Conservation (phyloP, 2,329 filamentous ascomycete species). For the Lachnellula subtilissima region DNA sequence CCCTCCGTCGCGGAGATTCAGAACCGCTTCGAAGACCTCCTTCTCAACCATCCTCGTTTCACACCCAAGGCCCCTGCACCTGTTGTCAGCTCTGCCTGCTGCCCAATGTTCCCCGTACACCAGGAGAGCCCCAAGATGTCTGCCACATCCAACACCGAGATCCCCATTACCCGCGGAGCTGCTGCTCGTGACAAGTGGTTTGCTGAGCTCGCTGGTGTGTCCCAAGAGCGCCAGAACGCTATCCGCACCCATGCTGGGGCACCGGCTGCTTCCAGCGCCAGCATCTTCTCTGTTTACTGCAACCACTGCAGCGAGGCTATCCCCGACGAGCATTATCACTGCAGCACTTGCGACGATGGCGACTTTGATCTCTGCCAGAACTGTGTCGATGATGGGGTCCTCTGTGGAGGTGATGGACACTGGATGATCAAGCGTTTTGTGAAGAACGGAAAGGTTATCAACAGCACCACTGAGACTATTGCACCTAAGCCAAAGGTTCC, state of each 20-base stretch:
- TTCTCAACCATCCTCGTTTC: conserved; percentile 20
- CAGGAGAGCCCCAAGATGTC: conserved; percentile 13
- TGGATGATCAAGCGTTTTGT: conserved; percentile 93
- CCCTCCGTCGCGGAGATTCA: conserved; percentile 26
- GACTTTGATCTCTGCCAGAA: conserved; percentile 88
- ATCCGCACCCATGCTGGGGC: conserved; percentile 8
- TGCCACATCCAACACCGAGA: conserved; percentile 18
- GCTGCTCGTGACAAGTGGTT: conserved; percentile 33
- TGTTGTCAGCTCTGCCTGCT: conserved; percentile 7
- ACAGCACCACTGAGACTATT: conserved; percentile 80
- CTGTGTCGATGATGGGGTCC: conserved; percentile 70
- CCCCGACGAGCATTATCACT: conserved; percentile 84
- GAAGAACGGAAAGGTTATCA: conserved; percentile 71
- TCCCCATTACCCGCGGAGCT: conserved; percentile 25
- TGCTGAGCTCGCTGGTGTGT: conserved; percentile 27
- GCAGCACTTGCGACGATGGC: conserved; percentile 84
- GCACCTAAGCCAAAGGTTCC: conserved; percentile 45
- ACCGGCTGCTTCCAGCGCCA: conserved; percentile 6
- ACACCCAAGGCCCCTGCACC: background rate
- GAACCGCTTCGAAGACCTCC: conserved; percentile 26
- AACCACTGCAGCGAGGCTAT: conserved; percentile 81
- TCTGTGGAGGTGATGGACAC: conserved; percentile 75
- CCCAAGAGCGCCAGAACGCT: conserved; percentile 22
- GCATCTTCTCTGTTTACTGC: conserved; percentile 81
- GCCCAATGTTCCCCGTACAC: background rate